Evolutionary conservation across 306 rosid genomes (phyloP), one percentile per base, ranked within the genome.

Genomic region (Cucumis cinereus): DNA sequence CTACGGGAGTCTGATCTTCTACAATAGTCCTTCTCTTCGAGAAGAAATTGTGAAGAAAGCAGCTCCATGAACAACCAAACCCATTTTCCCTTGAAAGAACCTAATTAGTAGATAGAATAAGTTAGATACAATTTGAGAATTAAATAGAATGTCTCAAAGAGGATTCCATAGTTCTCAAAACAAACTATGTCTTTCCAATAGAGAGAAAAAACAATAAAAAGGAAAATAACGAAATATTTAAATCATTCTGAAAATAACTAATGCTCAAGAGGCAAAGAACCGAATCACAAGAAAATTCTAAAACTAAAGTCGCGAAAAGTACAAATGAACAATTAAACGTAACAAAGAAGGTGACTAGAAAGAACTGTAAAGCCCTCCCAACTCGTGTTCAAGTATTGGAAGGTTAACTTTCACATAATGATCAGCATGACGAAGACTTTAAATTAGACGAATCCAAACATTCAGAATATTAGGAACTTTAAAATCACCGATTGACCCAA

Each of bases 51-150:
- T 40, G 82, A 75, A 88, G 88, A 82, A 90, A 82, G 82, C 89
- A 93, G 80, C 78, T 87, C 97, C 97, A 93, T 49, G 91, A 90
- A 83, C 86, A 87, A 77, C 80, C 90, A 24, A 69, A 70, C 61
- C 96, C 98, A 87, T 91, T 87, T 83, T 93, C 96, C 79, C 89
- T 84, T 38, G 94, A 90, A 84, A 93, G 96, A 79, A 91, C 92
- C 98, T 93, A 83, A 77, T 80, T 77, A 81, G 35, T 79, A 24
- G 76, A 50, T 10, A 24, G 20, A 72, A 26, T 50, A 24, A 16
- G 16, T 53, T 24, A 49, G 60, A 53, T 72, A 47, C 49, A 66
- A 66, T 62, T 30, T 10, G 11, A 26, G 1, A 59, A 59, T 59
- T 10, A 59, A 59, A 26, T 14, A 26, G 66, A 59, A 26, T 24